These are phyloP conservation scores for Claviceps capensis DNA, from an alignment of 2,329 filamentous ascomycete species.

Conservation along the genomic window DNA sequence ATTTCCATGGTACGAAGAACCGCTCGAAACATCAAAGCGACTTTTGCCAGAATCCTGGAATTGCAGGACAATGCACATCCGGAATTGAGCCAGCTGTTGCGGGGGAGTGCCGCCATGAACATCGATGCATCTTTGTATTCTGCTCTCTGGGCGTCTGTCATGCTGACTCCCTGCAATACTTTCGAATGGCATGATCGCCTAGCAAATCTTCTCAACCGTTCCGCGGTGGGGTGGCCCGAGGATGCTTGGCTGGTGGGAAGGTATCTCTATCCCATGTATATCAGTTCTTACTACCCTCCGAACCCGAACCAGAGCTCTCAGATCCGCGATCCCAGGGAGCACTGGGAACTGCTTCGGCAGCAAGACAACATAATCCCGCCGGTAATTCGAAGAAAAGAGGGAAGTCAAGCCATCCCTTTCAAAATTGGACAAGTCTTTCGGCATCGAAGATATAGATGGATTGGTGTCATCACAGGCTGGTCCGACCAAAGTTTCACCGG, in stretches of 20 bases:
- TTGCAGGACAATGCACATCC: conserved; percentile 15
- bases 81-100: conserved; percentile 21
- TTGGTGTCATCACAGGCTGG: conserved; percentile 84
- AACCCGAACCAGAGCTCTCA: too few relatives aligned
- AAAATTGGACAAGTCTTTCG: conserved; percentile 72
- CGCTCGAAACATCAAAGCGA: conserved; percentile 63
- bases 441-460: conserved; percentile 67
- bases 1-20: conserved; percentile 60
- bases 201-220: conserved; percentile 44
- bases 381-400: conserved; percentile 17
- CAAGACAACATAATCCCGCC: conserved; percentile 29
- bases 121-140: conserved; percentile 52
- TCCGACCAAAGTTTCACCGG: conserved; percentile 32
- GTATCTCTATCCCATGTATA: conserved; percentile 48
- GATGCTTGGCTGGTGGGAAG: conserved; percentile 59
- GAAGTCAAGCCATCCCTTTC: conserved; percentile 27
- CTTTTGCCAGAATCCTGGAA: conserved; percentile 28
- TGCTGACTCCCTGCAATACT: conserved; percentile 35
- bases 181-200: conserved; percentile 47
- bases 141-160: conserved; percentile 55
- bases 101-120: conserved; percentile 26
- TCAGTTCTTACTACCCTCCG: conserved; percentile 22
- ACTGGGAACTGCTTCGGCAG: conserved; percentile 24
- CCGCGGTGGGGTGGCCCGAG: conserved; percentile 32
- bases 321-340: conserved; percentile 15